A percentile compares a stretch with the other conserved stretches of the same genome.
These are phyloP conservation scores for Synchytrium microbalum DNA, from an alignment of 371 early-diverging fungal species.

Conservation along the genomic window DNA sequence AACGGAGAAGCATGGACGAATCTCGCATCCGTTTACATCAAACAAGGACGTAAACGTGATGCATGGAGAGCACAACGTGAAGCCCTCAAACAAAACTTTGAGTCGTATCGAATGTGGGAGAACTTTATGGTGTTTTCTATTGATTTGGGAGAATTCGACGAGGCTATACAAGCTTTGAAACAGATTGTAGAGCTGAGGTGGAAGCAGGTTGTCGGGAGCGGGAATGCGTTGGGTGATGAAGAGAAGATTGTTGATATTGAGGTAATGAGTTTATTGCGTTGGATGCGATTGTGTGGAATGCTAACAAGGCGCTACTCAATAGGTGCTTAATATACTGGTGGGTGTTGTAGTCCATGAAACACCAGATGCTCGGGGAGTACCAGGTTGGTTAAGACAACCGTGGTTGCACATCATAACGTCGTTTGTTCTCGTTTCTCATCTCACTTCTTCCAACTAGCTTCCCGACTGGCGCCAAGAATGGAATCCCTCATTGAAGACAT, in stretches of 20 bases:
- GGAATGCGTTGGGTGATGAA: no score
- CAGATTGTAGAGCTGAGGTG: slow-evolving; percentile 63
- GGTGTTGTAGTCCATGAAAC: slow-evolving; percentile 57
- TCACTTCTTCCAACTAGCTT: slow-evolving; percentile 18
- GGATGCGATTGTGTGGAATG: slow-evolving; percentile 4
- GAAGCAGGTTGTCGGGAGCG: slow-evolving; percentile 19
- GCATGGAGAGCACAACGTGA: slow-evolving; percentile 78
- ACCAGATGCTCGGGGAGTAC: slow-evolving; percentile 44
- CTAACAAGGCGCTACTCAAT: slow-evolving; percentile 3
- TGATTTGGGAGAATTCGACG: slow-evolving; percentile 70
- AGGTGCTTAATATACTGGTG: slow-evolving; percentile 30
- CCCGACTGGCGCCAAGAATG: slow-evolving; percentile 12
- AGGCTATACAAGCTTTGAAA: slow-evolving; percentile 80
- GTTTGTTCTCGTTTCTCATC: background rate
- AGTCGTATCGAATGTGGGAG: slow-evolving; percentile 87
- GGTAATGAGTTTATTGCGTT: slow-evolving; percentile 22
- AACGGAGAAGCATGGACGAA: slow-evolving; percentile 97
- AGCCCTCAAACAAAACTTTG: slow-evolving; percentile 69
- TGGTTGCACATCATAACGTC: no score
- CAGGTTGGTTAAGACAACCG: no score
- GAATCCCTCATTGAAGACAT: slow-evolving; percentile 57
- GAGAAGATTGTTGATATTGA: slow-evolving; percentile 57
- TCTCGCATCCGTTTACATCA: slow-evolving; percentile 74
- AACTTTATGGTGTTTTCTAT: slow-evolving; percentile 74
- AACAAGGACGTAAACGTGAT: slow-evolving; percentile 50